A percentile compares a stretch with the other conserved stretches of the same genome.
phyloP scores from a whole-genome alignment of 352 stramenopile species.

The Globisporangium megalacanthum region DNA sequence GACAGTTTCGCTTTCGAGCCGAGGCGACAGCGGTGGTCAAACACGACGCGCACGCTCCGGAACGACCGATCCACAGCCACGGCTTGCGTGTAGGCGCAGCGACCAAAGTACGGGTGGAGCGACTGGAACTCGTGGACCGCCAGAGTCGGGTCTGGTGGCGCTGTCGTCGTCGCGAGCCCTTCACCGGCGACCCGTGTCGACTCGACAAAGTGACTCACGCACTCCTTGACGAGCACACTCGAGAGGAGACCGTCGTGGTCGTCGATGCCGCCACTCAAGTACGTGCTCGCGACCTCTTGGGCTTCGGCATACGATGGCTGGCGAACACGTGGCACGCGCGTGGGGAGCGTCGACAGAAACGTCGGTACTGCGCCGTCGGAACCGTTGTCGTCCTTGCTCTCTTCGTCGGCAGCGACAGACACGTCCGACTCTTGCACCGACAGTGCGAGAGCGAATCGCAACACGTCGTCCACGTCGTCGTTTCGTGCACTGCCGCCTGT shows the following conservation, averaged over 20 bases:
- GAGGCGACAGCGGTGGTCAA: conserved; percentile 74
- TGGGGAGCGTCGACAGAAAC: background rate
- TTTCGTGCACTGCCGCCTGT: too few relatives aligned
- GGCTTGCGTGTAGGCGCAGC: conserved; percentile 68
- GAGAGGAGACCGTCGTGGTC: conserved; percentile 61
- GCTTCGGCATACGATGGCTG: conserved; percentile 60
- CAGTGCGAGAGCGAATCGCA: conserved; percentile 11
- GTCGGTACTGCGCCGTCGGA: conserved; percentile 2
- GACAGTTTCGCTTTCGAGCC: conserved; percentile 61
- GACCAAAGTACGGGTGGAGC: conserved; percentile 81
- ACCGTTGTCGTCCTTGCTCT: conserved; percentile 34
- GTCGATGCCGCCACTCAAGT: conserved; percentile 41
- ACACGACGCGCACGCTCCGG: conserved; percentile 69
- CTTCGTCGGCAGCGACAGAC: conserved; percentile 6
- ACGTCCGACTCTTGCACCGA: conserved; percentile 8
- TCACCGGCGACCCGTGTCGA: conserved; percentile 70
- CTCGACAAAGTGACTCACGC: conserved; percentile 79
- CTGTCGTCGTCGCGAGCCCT: conserved; percentile 14
- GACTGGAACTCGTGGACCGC: conserved; percentile 63
- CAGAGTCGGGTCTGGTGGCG: conserved; percentile 7
- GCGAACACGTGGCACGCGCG: conserved; percentile 15
- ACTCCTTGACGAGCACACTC: conserved; percentile 78
- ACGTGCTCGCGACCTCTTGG: conserved; percentile 49
- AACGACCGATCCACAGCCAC: conserved; percentile 45
- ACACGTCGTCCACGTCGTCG: conserved; percentile 14